Percentiles rank a stretch among this genome's conserved stretches.
phyloP scores from a whole-genome alignment of 257 asterid genomes.

The Schizonepeta tenuifolia region DNA sequence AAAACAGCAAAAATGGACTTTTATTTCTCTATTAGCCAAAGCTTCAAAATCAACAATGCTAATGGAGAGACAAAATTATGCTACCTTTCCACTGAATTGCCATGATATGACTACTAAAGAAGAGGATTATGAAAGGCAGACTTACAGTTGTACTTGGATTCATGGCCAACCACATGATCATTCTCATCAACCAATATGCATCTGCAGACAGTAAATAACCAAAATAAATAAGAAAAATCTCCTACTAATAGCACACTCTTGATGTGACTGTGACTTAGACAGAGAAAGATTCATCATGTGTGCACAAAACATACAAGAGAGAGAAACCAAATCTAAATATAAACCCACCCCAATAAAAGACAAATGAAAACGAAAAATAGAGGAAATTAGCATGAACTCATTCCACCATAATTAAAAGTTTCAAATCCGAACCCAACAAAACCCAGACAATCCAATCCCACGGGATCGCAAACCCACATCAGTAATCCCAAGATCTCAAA shows the following conservation, averaged over 20 bases:
- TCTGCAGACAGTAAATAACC: slow-evolving; percentile 46
- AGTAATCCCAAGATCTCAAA: background rate
- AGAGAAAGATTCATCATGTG: background rate
- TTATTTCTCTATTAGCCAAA: background rate
- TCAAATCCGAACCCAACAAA: background rate
- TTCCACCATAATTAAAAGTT: background rate
- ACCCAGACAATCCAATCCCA: background rate
- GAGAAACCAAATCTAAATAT: background rate
- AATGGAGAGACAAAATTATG: background rate
- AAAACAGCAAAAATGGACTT: slow-evolving; percentile 1
- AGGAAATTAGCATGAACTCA: background rate
- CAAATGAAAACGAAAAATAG: background rate
- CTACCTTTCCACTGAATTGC: background rate
- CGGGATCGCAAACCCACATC: background rate
- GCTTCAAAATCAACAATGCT: background rate
- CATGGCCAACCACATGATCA: slow-evolving; percentile 90
- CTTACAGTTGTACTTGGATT: slow-evolving; percentile 92
- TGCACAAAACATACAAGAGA: slow-evolving; percentile 12
- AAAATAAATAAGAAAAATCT: background rate
- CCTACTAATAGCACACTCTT: background rate
- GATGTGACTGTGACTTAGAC: background rate
- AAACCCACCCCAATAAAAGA: background rate
- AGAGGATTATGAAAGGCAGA: slow-evolving; percentile 3
- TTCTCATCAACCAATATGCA: slow-evolving; percentile 94
- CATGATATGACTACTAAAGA: background rate